Percentiles rank a stretch among this genome's conserved stretches.
These are phyloP conservation scores for Starmera amethionina DNA, from an alignment of 805 yeast species.

Conservation along the genomic window DNA sequence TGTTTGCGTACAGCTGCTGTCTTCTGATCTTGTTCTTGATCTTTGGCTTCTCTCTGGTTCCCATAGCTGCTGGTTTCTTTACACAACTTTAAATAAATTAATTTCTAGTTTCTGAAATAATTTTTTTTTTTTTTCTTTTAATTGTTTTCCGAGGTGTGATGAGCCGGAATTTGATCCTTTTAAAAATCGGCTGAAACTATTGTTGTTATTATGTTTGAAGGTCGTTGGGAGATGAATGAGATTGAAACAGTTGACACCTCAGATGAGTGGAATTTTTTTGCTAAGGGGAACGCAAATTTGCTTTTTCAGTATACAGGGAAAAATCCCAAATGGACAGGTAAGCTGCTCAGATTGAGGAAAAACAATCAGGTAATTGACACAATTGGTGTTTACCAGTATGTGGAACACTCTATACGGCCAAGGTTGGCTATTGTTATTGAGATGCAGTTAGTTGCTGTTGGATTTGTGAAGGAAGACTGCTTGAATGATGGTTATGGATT, in stretches of 20 bases:
- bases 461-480: conserved; percentile 4
- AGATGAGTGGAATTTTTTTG: background rate
- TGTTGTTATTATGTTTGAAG: too few relatives aligned
- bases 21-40: conserved; percentile 74
- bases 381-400: conserved; percentile 7
- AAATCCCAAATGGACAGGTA: conserved; percentile 20
- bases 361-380: conserved; percentile 10
- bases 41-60: conserved; percentile 30
- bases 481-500: conserved; percentile 32
- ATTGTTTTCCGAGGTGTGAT: too few relatives aligned
- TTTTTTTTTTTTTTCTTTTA: too few relatives aligned
- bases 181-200: background rate
- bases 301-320: conserved; percentile 30
- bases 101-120: background rate
- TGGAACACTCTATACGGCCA: conserved; percentile 6
- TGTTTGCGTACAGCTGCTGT: conserved; percentile 63
- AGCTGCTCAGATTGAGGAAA: conserved; percentile 24
- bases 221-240: too few relatives aligned
- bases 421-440: conserved; percentile 21
- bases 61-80: conserved; percentile 3
- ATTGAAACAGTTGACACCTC: too few relatives aligned
- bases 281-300: conserved; percentile 30
- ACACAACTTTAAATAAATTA: background rate
- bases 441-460: conserved; percentile 6
- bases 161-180: background rate